A percentile compares a stretch with the other conserved stretches of the same genome.
phyloP scores from a whole-genome alignment of 169 alveolate species.

The Eimeria zaria region DNA sequence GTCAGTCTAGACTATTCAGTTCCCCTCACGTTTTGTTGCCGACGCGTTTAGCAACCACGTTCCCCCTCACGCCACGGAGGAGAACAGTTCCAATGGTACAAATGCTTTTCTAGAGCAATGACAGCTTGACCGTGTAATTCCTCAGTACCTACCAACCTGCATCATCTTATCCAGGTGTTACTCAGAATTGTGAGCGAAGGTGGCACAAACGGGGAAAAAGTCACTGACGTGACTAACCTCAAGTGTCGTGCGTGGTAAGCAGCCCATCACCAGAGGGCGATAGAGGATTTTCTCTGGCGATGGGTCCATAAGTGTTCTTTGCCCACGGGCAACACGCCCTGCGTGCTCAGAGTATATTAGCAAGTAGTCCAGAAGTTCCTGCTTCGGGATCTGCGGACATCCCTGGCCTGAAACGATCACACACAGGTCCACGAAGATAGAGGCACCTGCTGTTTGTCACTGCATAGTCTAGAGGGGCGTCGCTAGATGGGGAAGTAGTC shows the following conservation, averaged over 20 bases:
- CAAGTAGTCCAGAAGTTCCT: slow-evolving; percentile 81
- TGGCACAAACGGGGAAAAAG: slow-evolving; percentile 84
- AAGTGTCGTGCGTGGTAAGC: slow-evolving; percentile 69
- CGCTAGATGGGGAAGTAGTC: not conserved
- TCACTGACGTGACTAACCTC: slow-evolving; percentile 83
- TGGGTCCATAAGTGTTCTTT: slow-evolving; percentile 74
- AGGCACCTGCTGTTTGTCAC: not conserved
- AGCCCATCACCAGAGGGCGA: slow-evolving; percentile 62
- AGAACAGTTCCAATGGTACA: not conserved
- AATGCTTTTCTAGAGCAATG: not conserved
- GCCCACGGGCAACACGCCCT: slow-evolving; percentile 82
- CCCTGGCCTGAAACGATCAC: slow-evolving; percentile 78
- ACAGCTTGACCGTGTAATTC: not conserved
- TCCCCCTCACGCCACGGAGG: not conserved
- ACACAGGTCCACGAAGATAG: not conserved
- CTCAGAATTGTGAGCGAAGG: slow-evolving; percentile 74
- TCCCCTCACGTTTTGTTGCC: not conserved
- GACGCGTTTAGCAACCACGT: not conserved
- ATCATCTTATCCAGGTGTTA: not conserved
- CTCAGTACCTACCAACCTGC: not conserved
- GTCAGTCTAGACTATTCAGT: not conserved
- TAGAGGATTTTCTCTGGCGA: slow-evolving; percentile 69
- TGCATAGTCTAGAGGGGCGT: not conserved
- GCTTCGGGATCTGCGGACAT: slow-evolving; percentile 65
- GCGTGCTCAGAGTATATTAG: slow-evolving; percentile 81